Evolutionary conservation across 495 filamentous ascomycete genomes (phyloP).

Genomic region (Staphylotrichum tortipilum): DNA sequence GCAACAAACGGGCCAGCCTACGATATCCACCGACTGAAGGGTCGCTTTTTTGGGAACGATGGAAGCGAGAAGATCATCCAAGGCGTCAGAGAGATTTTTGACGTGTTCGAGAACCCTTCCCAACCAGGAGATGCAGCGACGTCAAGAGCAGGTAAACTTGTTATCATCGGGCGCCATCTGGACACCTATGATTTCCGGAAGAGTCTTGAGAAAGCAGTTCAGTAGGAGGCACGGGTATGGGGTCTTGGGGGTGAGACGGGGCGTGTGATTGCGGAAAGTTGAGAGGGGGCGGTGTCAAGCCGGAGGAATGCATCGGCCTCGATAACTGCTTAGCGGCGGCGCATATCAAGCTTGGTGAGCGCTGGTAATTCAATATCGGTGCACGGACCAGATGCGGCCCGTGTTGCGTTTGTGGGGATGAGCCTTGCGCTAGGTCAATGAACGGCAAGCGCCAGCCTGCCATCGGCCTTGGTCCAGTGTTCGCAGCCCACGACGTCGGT

Average conservation of each 20-base stretch:
- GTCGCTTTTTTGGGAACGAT: constrained; percentile 52
- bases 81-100: constrained; percentile 87
- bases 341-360: too few species aligned
- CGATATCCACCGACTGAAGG: constrained; percentile 85
- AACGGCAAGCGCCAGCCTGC: constrained; percentile 5
- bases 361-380: background rate
- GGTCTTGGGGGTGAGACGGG: too few species aligned
- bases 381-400: background rate
- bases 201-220: constrained; percentile 27
- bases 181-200: constrained; percentile 36
- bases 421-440: background rate
- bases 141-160: constrained; percentile 54
- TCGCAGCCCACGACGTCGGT: constrained; percentile 3
- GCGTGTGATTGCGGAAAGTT: too few species aligned
- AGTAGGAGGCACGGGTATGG: too few species aligned
- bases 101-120: constrained; percentile 61
- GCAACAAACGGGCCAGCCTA: constrained; percentile 23
- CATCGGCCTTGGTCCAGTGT: background rate
- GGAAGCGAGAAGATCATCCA: constrained; percentile 71
- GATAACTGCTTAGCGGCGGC: too few species aligned
- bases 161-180: constrained; percentile 69
- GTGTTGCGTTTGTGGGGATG: background rate
- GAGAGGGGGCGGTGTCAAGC: too few species aligned
- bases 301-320: too few species aligned
- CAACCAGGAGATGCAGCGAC: constrained; percentile 11